Base-by-base conservation (phyloP, 495 filamentous ascomycete genomes). In the Cryomyces minteri region DNA sequence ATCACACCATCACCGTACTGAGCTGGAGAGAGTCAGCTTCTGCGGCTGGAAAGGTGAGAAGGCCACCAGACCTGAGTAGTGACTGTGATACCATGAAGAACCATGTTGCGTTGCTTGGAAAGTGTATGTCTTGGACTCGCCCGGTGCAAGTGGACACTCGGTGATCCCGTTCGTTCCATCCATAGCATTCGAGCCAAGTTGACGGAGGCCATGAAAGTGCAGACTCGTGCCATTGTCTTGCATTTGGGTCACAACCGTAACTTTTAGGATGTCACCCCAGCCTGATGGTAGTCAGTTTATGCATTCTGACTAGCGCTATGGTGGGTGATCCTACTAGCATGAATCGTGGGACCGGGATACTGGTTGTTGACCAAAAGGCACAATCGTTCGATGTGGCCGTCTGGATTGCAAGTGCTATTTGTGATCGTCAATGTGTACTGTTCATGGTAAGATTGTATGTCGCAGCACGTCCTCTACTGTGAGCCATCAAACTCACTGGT, bases 131-230 rank as follows among this genome's bases (percentile, higher is more conserved):
- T 54, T 54, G 6, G 52, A 51, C 11, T 63, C 49, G 28, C 58
- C 57, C 4, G 60, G 60, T 9, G 40, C 11, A 30, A 38, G 25
- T 47, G 44, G 33, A 56, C 59, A 64, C 44, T 62, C 55, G 5
- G 61, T 64, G 9, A 62, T 43, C 29, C 61, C 61, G 30, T 56
- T 56, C 0, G 58, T 55, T 31, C 61, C 61, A 34, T 64, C 60
- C 30, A 58, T 34, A 10, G 43, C 40, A 43, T 49, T 54, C 18
- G 45, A 52, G 41, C 55, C 48, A 18, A 58, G 46, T 45, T 62
- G 60, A 7, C 60, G 43, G 10, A 64, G 46, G 28, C 61, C 61
- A 45, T 64, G 60, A 56, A 56, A 62, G 40, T 64, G 61, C 25
- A 62, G 61, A 5, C 47, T 46, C n/a, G 60, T 62, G 12, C 61